Base-by-base conservation (phyloP, 208 protist genomes). In the Leishmania gerbilli region DNA sequence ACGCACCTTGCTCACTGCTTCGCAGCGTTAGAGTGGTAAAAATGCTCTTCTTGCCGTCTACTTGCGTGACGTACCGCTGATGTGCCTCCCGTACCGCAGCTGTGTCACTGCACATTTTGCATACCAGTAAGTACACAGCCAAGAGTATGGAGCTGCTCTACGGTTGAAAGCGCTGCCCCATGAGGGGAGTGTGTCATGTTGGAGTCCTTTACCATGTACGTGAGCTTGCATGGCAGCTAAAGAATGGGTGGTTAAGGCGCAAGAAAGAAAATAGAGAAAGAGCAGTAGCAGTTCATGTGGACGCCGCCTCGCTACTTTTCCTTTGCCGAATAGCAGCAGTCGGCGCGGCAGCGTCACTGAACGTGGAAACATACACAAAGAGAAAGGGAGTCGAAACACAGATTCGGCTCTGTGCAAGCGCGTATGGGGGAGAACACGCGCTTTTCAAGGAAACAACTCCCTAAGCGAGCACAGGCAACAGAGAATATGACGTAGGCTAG, bases 171-270 rank as follows among this genome's bases (percentile, higher is more conserved):
- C 84, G 82, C 69, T 85, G 81, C 7, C 79, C 58, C 72, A 87
- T 77, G 31, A 86, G 62, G n/a, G 80, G 82, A 76, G 74, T 82
- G 80, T 45, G 89, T 83, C 80, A 87, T 68, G 34, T 69, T 88
- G 11, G 82, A 82, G 42, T 88, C 88, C 71, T 87, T 89, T n/a
- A 86, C 83, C 42, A 86, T 88, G 80, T 89, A 90, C 87, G 91
- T 93, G 58, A 49, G 55, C 31, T 11, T 62, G 53, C 19, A 49
- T 34, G 53, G 24, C 34, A n/a, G 51, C 31, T 76, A 17, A 75
- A 31, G 42, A 1, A 2, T 31, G 45, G 42, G 19, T 15, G n/a
- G 74, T 17, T 47, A 77, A 65, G 27, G 51, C 15, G 81, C 24
- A n/a, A 31, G 53, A 51, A 77, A 58, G 80, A 56, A 37, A 69